Evolutionary conservation across 2,329 filamentous ascomycete genomes (phyloP).

Genomic region (Ophiostoma sp.): DNA sequence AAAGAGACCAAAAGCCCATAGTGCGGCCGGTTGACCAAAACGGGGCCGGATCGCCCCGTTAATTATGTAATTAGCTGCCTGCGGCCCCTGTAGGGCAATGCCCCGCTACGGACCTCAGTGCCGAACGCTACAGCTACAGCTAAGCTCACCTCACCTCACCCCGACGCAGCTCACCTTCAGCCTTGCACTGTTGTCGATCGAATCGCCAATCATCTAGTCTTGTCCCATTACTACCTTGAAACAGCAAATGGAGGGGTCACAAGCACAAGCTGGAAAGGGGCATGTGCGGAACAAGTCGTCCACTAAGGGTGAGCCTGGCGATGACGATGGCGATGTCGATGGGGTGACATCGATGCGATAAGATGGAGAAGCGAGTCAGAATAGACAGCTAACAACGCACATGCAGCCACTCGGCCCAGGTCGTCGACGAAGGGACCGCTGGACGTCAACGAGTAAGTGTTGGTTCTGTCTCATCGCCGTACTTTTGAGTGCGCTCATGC

Average conservation of each 20-base stretch:
- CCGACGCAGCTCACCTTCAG: background rate
- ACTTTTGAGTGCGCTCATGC: background rate
- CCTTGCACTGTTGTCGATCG: background rate
- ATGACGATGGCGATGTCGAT: background rate
- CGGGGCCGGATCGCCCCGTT: too few relatives aligned
- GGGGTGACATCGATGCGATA: background rate
- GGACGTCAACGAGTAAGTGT: slow-evolving; percentile 65
- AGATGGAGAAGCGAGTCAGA: background rate
- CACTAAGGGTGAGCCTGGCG: slow-evolving; percentile 33
- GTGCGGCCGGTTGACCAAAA: background rate
- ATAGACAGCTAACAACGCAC: background rate
- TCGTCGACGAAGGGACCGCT: slow-evolving; percentile 73
- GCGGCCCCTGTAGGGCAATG: background rate
- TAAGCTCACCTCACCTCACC: background rate
- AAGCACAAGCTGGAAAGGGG: slow-evolving; percentile 25
- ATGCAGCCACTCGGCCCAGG: slow-evolving; percentile 52
- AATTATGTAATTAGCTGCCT: too few relatives aligned
- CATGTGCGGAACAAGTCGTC: slow-evolving; percentile 38
- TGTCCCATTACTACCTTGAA: too few relatives aligned
- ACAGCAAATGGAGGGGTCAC: slow-evolving; percentile 25
- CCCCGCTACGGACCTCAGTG: slow-evolving; percentile 3
- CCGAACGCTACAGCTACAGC: background rate
- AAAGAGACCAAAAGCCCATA: background rate
- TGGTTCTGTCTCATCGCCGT: slow-evolving; percentile 13
- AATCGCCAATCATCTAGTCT: too few relatives aligned